phyloP scores from a whole-genome alignment of 164 flowering plant genomes.

The Litsea cubeba region DNA sequence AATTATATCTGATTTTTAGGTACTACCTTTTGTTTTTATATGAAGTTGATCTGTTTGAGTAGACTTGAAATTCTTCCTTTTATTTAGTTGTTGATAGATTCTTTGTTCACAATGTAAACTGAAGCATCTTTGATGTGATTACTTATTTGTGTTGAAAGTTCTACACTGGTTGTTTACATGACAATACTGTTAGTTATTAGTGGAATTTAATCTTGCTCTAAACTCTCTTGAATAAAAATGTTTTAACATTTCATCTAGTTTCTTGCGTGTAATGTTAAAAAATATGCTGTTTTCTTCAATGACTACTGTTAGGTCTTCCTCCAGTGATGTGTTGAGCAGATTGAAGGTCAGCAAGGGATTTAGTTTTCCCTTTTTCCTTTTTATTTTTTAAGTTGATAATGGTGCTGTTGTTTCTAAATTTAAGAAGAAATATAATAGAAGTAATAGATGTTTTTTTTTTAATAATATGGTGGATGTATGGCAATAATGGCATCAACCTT shows the following conservation, averaged over 20 bases:
- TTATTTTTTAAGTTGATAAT: background rate
- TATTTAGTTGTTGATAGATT: constrained; percentile 3
- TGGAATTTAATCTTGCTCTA: background rate
- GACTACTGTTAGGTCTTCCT: background rate
- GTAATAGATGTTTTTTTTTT: background rate
- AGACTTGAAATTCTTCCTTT: constrained; percentile 15
- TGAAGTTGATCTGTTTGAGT: constrained; percentile 16
- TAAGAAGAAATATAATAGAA: background rate
- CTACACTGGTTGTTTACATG: background rate
- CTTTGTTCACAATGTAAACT: constrained; percentile 10
- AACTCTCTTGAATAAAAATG: background rate
- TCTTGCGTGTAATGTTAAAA: background rate
- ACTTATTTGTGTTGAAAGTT: constrained; percentile 5
- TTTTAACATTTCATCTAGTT: background rate
- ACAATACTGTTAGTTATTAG: background rate
- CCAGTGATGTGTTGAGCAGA: background rate
- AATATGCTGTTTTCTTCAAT: background rate
- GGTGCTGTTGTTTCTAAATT: background rate
- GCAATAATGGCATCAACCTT: background rate
- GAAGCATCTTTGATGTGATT: constrained; percentile 3
- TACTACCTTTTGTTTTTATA: constrained; percentile 12
- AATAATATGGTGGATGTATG: background rate
- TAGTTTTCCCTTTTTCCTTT: too few relatives aligned
- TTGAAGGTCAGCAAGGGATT: background rate
- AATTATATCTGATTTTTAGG: constrained; percentile 19